phyloP scores from a whole-genome alignment of 257 asterid genomes.

The Solanum gandarillasii region DNA sequence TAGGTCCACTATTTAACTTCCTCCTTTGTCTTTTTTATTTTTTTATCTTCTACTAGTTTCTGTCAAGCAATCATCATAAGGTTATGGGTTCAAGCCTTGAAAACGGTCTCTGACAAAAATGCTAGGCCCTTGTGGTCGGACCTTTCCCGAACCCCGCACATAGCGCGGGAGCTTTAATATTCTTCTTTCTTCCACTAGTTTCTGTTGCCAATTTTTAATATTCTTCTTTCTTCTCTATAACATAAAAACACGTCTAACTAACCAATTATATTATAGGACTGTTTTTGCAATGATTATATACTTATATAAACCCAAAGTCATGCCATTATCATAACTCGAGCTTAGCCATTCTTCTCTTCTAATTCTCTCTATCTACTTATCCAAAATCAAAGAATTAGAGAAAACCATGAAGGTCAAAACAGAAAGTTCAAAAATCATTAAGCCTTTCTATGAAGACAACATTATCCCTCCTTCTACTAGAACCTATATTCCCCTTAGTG shows the following conservation, averaged over 20 bases:
- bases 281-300: neutral
- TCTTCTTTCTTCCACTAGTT: neutral
- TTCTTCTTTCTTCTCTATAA: neutral
- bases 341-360: neutral
- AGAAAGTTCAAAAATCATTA: constrained; percentile 49
- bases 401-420: constrained; percentile 41
- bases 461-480: constrained; percentile 24
- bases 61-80: fast-evolving
- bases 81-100: neutral
- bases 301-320: constrained; percentile 1
- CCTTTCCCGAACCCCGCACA: too few relatives aligned
- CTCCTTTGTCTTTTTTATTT: neutral
- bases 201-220: neutral
- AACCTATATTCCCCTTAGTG: constrained; percentile 35
- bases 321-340: constrained; percentile 10
- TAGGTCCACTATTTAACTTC: neutral
- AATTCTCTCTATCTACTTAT: neutral
- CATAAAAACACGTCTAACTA: neutral
- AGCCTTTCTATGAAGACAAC: constrained; percentile 43
- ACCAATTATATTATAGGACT: neutral
- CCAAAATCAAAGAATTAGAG: neutral
- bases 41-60: neutral
- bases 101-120: fast-evolving
- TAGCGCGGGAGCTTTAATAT: too few relatives aligned
- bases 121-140: neutral